Conservation (phyloP, 345 rosid genomes). For the Salix exigua region DNA sequence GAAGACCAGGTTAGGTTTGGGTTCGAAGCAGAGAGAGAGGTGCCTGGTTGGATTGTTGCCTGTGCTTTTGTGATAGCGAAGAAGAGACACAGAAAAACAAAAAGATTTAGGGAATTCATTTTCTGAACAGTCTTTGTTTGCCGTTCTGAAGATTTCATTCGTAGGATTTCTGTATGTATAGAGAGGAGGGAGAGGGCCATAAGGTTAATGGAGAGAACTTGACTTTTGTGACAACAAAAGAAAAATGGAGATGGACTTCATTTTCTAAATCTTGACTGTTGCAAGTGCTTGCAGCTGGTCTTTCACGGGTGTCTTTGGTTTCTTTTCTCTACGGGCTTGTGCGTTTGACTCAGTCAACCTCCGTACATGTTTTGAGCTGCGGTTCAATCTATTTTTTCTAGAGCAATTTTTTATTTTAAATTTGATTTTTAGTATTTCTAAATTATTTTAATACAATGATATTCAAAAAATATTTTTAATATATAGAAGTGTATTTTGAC, state of each 20-base stretch:
- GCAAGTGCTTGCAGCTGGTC: too few relatives aligned
- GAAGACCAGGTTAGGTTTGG: constrained; percentile 39
- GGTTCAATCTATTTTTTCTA: too few relatives aligned
- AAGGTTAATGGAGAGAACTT: not conserved
- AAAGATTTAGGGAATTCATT: constrained; percentile 3
- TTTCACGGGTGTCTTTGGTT: too few relatives aligned
- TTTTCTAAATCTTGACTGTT: not conserved
- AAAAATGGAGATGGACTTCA: not conserved
- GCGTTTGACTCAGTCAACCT: too few relatives aligned
- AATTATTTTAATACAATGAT: too few relatives aligned
- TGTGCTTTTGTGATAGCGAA: constrained; percentile 9
- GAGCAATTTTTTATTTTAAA: too few relatives aligned
- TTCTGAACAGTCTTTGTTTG: not conserved
- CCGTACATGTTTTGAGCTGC: too few relatives aligned
- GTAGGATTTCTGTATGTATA: too few relatives aligned
- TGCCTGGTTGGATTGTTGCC: constrained; percentile 28
- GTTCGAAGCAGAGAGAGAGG: constrained; percentile 42
- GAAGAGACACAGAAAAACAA: not conserved
- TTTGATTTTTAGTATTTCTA: too few relatives aligned
- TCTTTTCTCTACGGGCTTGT: too few relatives aligned
- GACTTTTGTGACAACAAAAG: not conserved
- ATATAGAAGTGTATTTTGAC: too few relatives aligned
- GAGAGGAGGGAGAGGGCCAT: not conserved
- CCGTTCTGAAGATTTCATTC: not conserved
- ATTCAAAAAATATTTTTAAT: too few relatives aligned